These are phyloP conservation scores for Soucietia sequanensis DNA, from an alignment of 805 yeast genomes.

Conservation along the genomic window DNA sequence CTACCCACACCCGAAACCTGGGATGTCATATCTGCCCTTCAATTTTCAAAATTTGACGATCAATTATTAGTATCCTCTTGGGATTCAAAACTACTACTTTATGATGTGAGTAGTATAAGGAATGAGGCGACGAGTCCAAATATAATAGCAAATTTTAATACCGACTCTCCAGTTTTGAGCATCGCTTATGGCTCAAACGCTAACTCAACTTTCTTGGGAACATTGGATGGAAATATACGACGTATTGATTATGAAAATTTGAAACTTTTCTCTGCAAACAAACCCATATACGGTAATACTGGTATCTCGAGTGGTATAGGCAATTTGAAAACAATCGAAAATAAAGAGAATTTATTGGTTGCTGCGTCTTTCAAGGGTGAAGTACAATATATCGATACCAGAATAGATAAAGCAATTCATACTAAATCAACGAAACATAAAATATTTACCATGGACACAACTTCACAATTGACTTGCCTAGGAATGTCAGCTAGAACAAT, in stretches of 20 bases:
- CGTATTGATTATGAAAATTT: constrained; percentile 50
- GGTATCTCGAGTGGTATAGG: constrained; percentile 30
- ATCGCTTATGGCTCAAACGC: constrained; percentile 24
- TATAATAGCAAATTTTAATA: constrained; percentile 8
- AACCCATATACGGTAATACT: constrained; percentile 10
- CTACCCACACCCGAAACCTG: constrained; percentile 22
- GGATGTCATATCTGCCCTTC: constrained; percentile 44
- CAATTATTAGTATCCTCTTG: constrained; percentile 54
- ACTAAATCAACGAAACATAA: constrained; percentile 33
- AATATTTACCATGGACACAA: constrained; percentile 61
- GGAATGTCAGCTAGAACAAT: constrained; percentile 54
- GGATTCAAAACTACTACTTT: constrained; percentile 52
- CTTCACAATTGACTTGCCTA: constrained; percentile 44
- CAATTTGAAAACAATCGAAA: constrained; percentile 27
- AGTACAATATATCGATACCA: constrained; percentile 47
- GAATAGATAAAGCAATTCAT: constrained; percentile 13
- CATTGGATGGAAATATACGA: constrained; percentile 54
- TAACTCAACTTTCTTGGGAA: constrained; percentile 44
- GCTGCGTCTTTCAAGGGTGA: constrained; percentile 65
- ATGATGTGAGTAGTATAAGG: constrained; percentile 20
- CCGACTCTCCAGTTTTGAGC: constrained; percentile 23
- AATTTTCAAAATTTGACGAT: constrained; percentile 32
- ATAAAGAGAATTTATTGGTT: constrained; percentile 32
- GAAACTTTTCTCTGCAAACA: constrained; percentile 9
- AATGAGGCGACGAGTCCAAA: constrained; percentile 6